Evolutionary conservation across 495 filamentous ascomycete genomes (phyloP).

Genomic region (Pseudomonodictys pantanalensis): DNA sequence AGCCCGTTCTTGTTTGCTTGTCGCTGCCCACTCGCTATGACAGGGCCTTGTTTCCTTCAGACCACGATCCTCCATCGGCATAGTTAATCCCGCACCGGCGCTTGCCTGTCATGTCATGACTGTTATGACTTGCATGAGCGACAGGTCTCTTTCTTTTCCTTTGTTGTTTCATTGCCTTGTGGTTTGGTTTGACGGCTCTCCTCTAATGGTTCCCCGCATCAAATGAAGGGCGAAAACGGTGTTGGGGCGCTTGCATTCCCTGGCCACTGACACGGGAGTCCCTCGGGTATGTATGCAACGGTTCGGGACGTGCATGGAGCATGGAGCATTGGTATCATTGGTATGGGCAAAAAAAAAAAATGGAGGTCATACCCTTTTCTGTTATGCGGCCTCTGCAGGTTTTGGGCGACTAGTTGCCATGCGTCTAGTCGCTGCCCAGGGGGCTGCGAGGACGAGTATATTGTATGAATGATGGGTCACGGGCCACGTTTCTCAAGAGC

Average conservation of each 20-base stretch:
- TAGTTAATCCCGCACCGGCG: slow-evolving; percentile 4
- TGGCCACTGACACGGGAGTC: slow-evolving; percentile 15
- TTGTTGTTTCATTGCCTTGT: slow-evolving; percentile 7
- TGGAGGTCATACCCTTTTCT: slow-evolving; percentile 18
- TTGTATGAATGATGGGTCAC: slow-evolving; percentile 27
- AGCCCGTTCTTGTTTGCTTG: not conserved
- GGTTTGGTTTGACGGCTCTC: slow-evolving; percentile 12
- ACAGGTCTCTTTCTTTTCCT: slow-evolving; percentile 5
- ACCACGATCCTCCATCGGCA: not conserved
- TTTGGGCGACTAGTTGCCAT: not conserved
- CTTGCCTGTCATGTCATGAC: slow-evolving; percentile 12
- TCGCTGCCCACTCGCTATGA: not conserved
- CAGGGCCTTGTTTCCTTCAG: not conserved
- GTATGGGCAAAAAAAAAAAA: too few species aligned
- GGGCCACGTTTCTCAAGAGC: slow-evolving; percentile 5
- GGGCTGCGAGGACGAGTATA: too few species aligned
- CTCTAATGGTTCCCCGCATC: not conserved
- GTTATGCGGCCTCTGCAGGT: slow-evolving; percentile 11
- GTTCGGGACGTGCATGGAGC: slow-evolving; percentile 24
- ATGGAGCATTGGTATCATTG: slow-evolving; percentile 32
- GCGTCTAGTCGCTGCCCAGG: slow-evolving; percentile 1
- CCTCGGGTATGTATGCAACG: slow-evolving; percentile 22
- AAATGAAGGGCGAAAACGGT: slow-evolving; percentile 20
- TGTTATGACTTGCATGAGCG: slow-evolving; percentile 28
- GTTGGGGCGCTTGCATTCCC: slow-evolving; percentile 15